Evolutionary conservation across 225 moss, liverwort and hornwort species (phyloP).

Genomic region (Neckera pumila): DNA sequence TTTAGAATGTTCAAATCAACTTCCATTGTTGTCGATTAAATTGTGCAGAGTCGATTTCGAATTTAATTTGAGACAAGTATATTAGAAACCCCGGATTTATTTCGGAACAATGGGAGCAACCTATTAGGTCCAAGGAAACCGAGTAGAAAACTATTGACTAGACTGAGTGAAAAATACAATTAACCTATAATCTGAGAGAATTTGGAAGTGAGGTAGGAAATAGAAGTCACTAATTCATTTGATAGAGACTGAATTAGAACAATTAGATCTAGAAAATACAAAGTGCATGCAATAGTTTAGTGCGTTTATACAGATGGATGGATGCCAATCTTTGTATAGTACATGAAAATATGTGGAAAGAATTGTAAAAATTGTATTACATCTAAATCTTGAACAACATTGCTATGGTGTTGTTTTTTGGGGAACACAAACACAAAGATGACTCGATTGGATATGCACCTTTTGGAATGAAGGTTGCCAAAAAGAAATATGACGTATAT

Average conservation of each 20-base stretch:
- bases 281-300: background rate
- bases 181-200: background rate
- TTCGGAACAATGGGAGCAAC: no score
- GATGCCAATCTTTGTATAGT: background rate
- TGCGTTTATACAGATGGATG: accelerated
- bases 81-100: no score
- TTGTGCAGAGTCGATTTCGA: no score
- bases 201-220: background rate
- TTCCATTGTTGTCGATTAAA: no score
- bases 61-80: no score
- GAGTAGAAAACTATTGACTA: accelerated
- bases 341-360: background rate
- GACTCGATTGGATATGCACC: background rate
- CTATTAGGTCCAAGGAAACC: accelerated
- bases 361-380: background rate
- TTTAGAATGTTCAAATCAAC: no score
- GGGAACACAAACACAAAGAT: accelerated
- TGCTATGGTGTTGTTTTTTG: accelerated
- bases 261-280: background rate
- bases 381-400: background rate
- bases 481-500: background rate
- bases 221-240: background rate
- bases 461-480: background rate
- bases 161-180: no score
- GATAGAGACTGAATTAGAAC: background rate